A percentile compares a stretch with the other conserved stretches of the same genome.
Conservation (phyloP, 306 rosid species). For the Alnus rubra region DNA sequence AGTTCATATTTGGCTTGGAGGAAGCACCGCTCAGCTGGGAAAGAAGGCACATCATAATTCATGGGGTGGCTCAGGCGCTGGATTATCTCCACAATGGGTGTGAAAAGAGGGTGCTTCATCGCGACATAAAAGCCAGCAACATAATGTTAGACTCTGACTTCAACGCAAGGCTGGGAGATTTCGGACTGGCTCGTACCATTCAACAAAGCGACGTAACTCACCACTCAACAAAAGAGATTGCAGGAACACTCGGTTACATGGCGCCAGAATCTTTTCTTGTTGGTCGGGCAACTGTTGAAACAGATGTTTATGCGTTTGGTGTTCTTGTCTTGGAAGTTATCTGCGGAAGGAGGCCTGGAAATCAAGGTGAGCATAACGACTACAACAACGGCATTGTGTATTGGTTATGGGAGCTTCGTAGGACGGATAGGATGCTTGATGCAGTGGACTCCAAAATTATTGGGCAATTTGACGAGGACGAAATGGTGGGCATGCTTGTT, state of each 20-base stretch:
- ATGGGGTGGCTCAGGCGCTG: slow-evolving; percentile 69
- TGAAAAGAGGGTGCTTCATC: slow-evolving; percentile 65
- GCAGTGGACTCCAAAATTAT: slow-evolving; percentile 48
- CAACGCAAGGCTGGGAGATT: slow-evolving; percentile 65
- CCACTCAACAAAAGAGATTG: slow-evolving; percentile 69
- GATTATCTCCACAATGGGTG: slow-evolving; percentile 79
- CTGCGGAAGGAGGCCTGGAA: slow-evolving; percentile 64
- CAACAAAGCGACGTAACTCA: slow-evolving; percentile 55
- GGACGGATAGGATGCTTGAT: slow-evolving; percentile 32
- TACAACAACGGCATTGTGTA: slow-evolving; percentile 58
- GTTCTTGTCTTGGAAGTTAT: slow-evolving; percentile 62
- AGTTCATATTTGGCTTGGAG: slow-evolving; percentile 38
- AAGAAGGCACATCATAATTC: slow-evolving; percentile 44
- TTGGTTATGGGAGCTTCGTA: slow-evolving; percentile 71
- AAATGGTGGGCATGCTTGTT: slow-evolving; percentile 36
- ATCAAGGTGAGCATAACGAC: slow-evolving; percentile 29
- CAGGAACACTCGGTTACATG: slow-evolving; percentile 88
- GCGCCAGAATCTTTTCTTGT: slow-evolving; percentile 74
- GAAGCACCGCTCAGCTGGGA: slow-evolving; percentile 45
- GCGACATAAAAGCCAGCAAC: slow-evolving; percentile 77
- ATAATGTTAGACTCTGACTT: slow-evolving; percentile 68
- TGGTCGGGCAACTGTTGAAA: slow-evolving; percentile 66
- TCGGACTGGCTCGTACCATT: slow-evolving; percentile 69
- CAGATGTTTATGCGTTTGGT: slow-evolving; percentile 78
- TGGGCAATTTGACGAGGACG: slow-evolving; percentile 22